A percentile compares a stretch with the other conserved stretches of the same genome.
These are phyloP conservation scores for Triadica sebifera DNA, from an alignment of 345 rosid species.

Conservation along the genomic window DNA sequence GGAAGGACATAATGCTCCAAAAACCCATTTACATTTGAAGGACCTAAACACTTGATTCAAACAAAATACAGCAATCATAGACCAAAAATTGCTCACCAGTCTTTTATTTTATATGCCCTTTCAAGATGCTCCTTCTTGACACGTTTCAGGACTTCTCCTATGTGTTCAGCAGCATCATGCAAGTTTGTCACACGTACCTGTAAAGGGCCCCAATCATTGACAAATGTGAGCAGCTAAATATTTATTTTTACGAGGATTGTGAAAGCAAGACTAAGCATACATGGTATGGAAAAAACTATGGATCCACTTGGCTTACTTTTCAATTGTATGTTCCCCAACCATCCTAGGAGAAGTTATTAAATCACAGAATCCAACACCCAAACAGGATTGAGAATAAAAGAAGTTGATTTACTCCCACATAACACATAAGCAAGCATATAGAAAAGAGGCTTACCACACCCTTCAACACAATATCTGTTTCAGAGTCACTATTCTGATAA, in stretches of 20 bases:
- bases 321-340: neutral
- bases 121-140: conserved; percentile 82
- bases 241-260: neutral
- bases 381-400: neutral
- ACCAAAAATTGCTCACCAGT: conserved; percentile 47
- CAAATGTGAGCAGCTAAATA: neutral
- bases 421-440: neutral
- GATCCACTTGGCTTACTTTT: neutral
- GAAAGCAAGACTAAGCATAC: neutral
- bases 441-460: conserved; percentile 70
- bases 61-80: neutral
- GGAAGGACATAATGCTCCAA: neutral
- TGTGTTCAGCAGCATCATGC: conserved; percentile 84
- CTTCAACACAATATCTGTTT: conserved; percentile 90
- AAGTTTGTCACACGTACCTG: conserved; percentile 89
- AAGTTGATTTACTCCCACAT: neutral
- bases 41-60: neutral
- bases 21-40: neutral
- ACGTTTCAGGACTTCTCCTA: conserved; percentile 83
- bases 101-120: conserved; percentile 83
- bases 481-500: conserved; percentile 80
- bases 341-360: neutral
- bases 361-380: neutral
- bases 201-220: neutral
- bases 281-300: neutral